Conservation (phyloP, 768 basidiomycete species). For the Mycena venus region DNA sequence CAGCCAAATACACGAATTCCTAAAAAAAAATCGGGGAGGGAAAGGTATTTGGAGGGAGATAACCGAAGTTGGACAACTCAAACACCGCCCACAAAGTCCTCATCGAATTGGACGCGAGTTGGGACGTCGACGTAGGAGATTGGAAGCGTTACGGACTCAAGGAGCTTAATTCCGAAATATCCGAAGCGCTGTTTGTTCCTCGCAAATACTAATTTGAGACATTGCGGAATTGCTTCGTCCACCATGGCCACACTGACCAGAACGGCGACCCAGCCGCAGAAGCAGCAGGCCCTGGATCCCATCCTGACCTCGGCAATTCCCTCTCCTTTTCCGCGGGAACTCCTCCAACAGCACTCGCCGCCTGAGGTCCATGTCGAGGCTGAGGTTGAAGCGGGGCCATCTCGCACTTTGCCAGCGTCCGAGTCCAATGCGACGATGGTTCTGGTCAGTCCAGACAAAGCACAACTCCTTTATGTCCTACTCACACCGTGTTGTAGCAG, state of each 20-base stretch:
- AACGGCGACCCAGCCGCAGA: conserved; percentile 17
- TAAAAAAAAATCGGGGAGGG: no score
- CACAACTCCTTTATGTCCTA: background rate
- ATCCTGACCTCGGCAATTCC: conserved; percentile 24
- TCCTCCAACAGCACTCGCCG: conserved; percentile 11
- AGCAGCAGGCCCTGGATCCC: conserved; percentile 18
- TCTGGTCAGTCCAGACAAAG: background rate
- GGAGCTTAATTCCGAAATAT: no score
- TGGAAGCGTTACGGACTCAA: no score
- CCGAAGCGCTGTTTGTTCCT: background rate
- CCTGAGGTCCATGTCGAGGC: background rate
- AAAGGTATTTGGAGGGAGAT: no score
- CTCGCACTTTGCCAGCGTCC: conserved; percentile 16
- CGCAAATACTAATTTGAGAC: conserved; percentile 1
- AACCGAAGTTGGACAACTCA: no score
- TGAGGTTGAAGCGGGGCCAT: conserved; percentile 24
- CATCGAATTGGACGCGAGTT: no score
- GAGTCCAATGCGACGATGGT: conserved; percentile 24
- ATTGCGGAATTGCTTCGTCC: background rate
- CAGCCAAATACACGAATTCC: no score
- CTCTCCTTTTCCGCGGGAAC: conserved; percentile 34
- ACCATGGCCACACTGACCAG: conserved; percentile 34
- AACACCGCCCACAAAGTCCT: no score
- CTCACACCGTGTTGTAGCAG: conserved; percentile 49
- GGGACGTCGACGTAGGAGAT: no score